Evolutionary conservation across 495 filamentous ascomycete genomes (phyloP).

Genomic region (Echria macrotheca): DNA sequence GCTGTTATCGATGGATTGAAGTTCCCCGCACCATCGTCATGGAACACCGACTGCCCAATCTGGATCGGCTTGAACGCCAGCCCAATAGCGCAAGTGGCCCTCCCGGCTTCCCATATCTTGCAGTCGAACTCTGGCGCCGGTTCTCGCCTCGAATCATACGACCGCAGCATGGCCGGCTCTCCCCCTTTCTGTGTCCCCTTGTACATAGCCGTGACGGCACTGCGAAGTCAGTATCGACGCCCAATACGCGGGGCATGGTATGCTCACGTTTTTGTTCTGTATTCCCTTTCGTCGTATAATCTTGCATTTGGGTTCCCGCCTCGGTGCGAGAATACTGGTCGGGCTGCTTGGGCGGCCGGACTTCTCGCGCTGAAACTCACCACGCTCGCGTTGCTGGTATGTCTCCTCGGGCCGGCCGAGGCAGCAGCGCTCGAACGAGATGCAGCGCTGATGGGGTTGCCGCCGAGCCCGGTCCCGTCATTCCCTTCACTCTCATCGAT

Average conservation of each 20-base stretch:
- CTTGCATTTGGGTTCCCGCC: conserved; percentile 57
- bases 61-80: conserved; percentile 94
- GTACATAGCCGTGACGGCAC: conserved; percentile 86
- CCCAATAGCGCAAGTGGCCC: conserved; percentile 88
- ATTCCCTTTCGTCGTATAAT: conserved; percentile 76
- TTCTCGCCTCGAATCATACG: conserved; percentile 91
- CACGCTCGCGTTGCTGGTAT: conserved; percentile 56
- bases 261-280: conserved; percentile 87
- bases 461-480: conserved; percentile 35
- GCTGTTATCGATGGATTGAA: conserved; percentile 86
- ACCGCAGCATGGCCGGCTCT: conserved; percentile 69
- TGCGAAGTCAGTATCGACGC: conserved; percentile 23
- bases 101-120: conserved; percentile 91
- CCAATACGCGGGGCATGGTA: not conserved
- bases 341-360: conserved; percentile 31
- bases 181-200: conserved; percentile 67
- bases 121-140: conserved; percentile 83
- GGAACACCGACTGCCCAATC: conserved; percentile 86
- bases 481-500: conserved; percentile 78
- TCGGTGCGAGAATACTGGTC: conserved; percentile 35
- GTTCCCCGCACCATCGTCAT: conserved; percentile 86
- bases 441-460: conserved; percentile 29
- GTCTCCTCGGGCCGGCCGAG: conserved; percentile 32
- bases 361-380: conserved; percentile 54
- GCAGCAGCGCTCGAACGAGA: conserved; percentile 35